Percentiles rank a stretch among this genome's conserved stretches.
phyloP scores from a whole-genome alignment of 2,329 filamentous ascomycete species.

The Passalora sequoiae region DNA sequence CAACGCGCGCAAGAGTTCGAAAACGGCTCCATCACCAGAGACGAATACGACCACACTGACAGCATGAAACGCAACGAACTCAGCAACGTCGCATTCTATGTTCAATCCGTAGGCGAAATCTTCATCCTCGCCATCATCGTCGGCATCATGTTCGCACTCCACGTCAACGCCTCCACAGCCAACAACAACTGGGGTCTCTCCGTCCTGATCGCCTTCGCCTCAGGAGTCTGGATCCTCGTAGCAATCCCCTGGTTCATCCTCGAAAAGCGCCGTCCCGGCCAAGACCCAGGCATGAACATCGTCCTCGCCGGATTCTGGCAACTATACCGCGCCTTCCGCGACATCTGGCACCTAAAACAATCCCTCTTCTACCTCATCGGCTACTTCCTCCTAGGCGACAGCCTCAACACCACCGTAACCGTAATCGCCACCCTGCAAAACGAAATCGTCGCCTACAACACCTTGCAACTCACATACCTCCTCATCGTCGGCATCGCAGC shows the following conservation, averaged over 20 bases:
- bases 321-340: constrained; percentile 51
- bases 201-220: constrained; percentile 61
- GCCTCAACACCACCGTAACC: constrained; percentile 64
- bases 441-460: constrained; percentile 59
- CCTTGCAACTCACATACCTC: constrained; percentile 60
- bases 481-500: constrained; percentile 61
- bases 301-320: constrained; percentile 60
- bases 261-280: constrained; percentile 60
- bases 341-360: constrained; percentile 62
- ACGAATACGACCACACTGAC: constrained; percentile 58
- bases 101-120: constrained; percentile 59
- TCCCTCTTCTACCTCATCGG: constrained; percentile 60
- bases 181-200: constrained; percentile 64
- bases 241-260: constrained; percentile 63
- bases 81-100: constrained; percentile 59
- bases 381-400: constrained; percentile 66
- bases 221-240: constrained; percentile 59
- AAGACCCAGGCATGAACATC: constrained; percentile 48
- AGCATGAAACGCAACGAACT: constrained; percentile 60
- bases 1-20: constrained; percentile 47
- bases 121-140: no score
- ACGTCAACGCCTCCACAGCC: constrained; percentile 53
- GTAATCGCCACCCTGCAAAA: constrained; percentile 64
- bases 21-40: constrained; percentile 50
- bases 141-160: constrained; percentile 58